Conservation (phyloP, 2,329 filamentous ascomycete species). For the Macrophomina pseudophaseolina region DNA sequence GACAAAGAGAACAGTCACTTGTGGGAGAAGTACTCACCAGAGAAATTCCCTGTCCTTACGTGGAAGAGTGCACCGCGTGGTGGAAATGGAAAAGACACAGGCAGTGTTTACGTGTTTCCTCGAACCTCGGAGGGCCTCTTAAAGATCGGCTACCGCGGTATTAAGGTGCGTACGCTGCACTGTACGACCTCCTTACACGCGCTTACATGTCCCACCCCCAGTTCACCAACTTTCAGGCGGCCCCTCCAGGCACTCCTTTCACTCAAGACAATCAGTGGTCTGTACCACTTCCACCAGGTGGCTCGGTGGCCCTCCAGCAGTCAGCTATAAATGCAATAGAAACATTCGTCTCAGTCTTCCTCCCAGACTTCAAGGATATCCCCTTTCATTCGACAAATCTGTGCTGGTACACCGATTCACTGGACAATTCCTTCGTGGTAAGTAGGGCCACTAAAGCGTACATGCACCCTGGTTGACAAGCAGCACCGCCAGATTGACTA, state of each 20-base stretch:
- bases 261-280: constrained; percentile 1
- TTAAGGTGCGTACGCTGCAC: neutral
- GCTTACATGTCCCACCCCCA: neutral
- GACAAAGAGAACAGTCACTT: neutral
- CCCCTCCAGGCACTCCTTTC: neutral
- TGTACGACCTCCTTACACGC: too few relatives aligned
- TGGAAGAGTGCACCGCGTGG: neutral
- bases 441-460: neutral
- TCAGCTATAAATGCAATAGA: neutral
- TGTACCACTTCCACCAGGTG: neutral
- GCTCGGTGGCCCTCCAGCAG: neutral
- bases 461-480: neutral
- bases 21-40: neutral
- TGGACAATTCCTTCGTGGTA: constrained; percentile 10
- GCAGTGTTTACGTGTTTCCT: neutral
- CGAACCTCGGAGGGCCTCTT: neutral
- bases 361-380: neutral
- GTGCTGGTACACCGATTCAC: constrained; percentile 11
- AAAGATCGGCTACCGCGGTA: constrained; percentile 3
- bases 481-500: neutral
- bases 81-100: neutral
- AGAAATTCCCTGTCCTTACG: neutral
- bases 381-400: neutral
- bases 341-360: neutral
- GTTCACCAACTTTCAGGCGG: constrained; percentile 4